Base-by-base conservation (phyloP, 2,329 filamentous ascomycete genomes). In the Fusarium brachygibbosum region DNA sequence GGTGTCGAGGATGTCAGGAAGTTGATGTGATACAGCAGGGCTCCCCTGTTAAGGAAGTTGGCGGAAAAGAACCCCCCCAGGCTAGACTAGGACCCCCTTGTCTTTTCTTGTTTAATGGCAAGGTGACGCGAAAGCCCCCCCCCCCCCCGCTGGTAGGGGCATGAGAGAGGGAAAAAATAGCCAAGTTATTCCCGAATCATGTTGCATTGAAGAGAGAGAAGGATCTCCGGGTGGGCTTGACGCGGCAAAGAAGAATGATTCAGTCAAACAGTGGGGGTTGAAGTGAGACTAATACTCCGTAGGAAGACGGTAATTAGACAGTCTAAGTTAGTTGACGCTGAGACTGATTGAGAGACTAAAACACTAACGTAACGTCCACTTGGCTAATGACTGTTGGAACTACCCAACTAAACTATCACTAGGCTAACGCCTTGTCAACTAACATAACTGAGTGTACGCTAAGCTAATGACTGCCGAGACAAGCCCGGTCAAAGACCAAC, bases 131-230 rank as follows among this genome's bases (percentile, higher is more conserved):
- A 45, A 32, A 25, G 23, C n/a, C 28, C 29, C 29, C 29, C 29
- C 19, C 10, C 29, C 29, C 28, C 25, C 10, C n/a, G 23, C 23
- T 38, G 29, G 21, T 35, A 16, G 32, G 19, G n/a, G 35, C 31
- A 10, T n/a, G 28, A 41, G n/a, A 6, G 25, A 46, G 16, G 11
- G 40, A 29, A 34, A 49, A 8, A 19, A 28, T n/a, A n/a, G 46
- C 21, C 48, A 19, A 50, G 34, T 21, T 50, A 50, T 50, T 48
- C 41, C 41, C 52, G 38, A 53, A 61, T 45, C 32, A 40, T 45
- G 25, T 44, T 14, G n/a, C n/a, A 49, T 40, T 16, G 8, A 19
- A 40, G n/a, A 8, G 4, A n/a, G 23, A 31, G 13, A 37, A 50
- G 29, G 45, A 34, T 45, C 37, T 38, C 35, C 16, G 10, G 32